A percentile compares a stretch with the other conserved stretches of the same genome.
Evolutionary conservation across 2,329 filamentous ascomycete genomes (phyloP).

Genomic region (Leptosphaerulina australis): DNA sequence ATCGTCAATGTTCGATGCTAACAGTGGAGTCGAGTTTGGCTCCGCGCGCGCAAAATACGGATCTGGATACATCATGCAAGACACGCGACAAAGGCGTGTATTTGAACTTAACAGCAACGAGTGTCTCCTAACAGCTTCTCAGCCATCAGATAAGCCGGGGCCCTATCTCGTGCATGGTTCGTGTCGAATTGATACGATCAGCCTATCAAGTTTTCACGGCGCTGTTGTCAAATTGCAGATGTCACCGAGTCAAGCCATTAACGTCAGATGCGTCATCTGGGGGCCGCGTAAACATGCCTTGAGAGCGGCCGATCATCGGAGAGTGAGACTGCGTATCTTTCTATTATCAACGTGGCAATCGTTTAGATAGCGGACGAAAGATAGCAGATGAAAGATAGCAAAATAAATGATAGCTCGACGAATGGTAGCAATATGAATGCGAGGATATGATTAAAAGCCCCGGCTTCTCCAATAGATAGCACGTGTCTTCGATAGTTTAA

Average conservation of each 20-base stretch:
- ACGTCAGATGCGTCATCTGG: slow-evolving; percentile 22
- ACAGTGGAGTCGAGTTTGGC: background rate
- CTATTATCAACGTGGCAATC: background rate
- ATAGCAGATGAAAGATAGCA: too few species aligned
- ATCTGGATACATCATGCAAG: background rate
- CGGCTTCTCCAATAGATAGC: too few species aligned
- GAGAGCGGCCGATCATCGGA: slow-evolving; percentile 16
- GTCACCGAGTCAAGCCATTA: slow-evolving; percentile 14
- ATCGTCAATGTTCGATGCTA: background rate
- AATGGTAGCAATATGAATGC: too few species aligned
- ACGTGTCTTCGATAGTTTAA: too few species aligned
- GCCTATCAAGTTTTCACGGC: background rate
- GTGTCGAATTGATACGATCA: background rate
- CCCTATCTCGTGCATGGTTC: too few species aligned
- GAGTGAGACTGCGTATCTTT: slow-evolving; percentile 20
- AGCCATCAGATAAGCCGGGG: slow-evolving; percentile 2
- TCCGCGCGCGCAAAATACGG: background rate
- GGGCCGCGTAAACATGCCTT: slow-evolving; percentile 2
- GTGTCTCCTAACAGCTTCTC: background rate
- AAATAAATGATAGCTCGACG: background rate
- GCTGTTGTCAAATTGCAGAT: slow-evolving; percentile 18
- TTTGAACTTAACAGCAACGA: background rate
- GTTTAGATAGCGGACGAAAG: background rate
- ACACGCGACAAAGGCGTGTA: slow-evolving; percentile 10
- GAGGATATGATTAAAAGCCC: too few species aligned